Conservation (phyloP, 176 grass and related monocot genomes). For the Aegilops speltoides region DNA sequence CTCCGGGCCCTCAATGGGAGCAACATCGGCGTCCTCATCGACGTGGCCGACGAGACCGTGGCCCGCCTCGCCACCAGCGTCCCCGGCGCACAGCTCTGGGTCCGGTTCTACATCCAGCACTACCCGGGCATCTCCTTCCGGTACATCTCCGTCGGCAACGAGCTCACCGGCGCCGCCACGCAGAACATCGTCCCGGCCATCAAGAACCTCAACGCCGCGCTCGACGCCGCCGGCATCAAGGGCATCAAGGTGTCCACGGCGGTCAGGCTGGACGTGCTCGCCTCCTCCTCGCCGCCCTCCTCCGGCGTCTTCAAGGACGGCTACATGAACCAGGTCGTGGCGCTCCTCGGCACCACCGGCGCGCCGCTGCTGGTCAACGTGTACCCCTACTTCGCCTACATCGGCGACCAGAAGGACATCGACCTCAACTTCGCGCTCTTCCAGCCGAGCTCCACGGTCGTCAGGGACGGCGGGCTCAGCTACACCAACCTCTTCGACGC, state of each 20-base stretch:
- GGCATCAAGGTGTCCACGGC: neutral
- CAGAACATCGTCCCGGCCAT: neutral
- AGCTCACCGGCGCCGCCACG: neutral
- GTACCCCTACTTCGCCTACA: neutral
- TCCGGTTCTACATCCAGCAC: neutral
- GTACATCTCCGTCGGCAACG: constrained; percentile 69
- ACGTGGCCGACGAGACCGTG: too few species aligned
- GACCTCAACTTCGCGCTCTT: neutral
- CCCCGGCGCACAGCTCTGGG: too few species aligned
- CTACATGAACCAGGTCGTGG: neutral
- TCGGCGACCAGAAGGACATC: neutral
- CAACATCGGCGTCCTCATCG: too few species aligned
- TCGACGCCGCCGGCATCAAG: neutral
- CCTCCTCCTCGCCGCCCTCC: neutral
- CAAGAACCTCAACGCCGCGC: neutral
- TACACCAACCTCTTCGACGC: neutral
- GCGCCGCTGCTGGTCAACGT: neutral
- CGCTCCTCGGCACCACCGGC: neutral
- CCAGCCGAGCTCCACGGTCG: neutral
- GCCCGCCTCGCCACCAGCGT: too few species aligned
- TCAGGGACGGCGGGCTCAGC: neutral
- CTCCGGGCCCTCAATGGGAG: too few species aligned
- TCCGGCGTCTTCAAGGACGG: neutral
- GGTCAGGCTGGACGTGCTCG: neutral
- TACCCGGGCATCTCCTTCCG: constrained; percentile 32